Base-by-base conservation (phyloP, 2,329 filamentous ascomycete species). In the Anthostomella pinea region DNA sequence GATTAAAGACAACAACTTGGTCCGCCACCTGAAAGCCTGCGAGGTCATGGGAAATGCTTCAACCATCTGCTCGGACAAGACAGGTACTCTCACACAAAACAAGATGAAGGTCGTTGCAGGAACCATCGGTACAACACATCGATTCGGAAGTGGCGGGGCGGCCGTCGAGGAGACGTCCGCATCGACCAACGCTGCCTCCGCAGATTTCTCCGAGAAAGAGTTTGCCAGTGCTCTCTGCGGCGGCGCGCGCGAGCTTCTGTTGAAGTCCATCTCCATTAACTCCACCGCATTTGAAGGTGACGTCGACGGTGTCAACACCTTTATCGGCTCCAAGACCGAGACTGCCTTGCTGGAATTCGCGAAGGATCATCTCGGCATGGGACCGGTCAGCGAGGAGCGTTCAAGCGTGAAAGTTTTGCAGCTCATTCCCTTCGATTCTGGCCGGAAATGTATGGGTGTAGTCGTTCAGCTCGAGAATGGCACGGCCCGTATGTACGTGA, bases 11-110 rank as follows among this genome's bases (percentile, higher is more conserved):
- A 85, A 85, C 64, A 88, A 88, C 52, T 65, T 89, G 40, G 84
- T 88, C 28, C 79, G 85, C 22, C 81, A 87, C 39, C 71, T 89
- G 38, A 84, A 85, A 53, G 83, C 85, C 15, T 88, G 85, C 52
- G 85, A 88, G 60, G 86, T 86, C 29, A 88, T 88, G 84, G 85
- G 85, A 34, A 88, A 87, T 53, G 84, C 83, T 6, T 85, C 82
- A 1, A 79, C 77, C 0, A 82, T 83, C 33, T 83, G 79, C 62
- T 82, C 78, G 1, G 79, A 83, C 64, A 83, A 83, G 62, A 83
- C 79, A 0, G 79, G 79, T 30, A 83, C 79, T 5, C 62, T 83
- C 32, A 83, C 79, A 1, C 79, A 83, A 54, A 83, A 83, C 57
- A 81, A 81, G 60, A 83, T 83, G 79, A 77, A 77, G 40, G 75